phyloP scores from a whole-genome alignment of 371 early-diverging fungal species.

The Cokeromyces recurvatus region DNA sequence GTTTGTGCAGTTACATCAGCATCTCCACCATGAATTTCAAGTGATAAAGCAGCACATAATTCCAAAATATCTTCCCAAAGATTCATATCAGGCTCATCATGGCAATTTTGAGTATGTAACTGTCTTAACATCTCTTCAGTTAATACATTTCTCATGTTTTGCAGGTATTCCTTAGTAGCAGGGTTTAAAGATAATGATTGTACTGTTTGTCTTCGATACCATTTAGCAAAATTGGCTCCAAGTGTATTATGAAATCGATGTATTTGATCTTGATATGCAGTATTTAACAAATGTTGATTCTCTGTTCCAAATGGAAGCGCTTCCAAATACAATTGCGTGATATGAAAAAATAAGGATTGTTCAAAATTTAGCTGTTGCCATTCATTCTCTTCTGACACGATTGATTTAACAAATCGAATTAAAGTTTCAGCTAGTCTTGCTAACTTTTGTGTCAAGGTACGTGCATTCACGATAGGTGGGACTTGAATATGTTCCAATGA shows the following conservation, averaged over 20 bases:
- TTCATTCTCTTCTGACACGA: slow-evolving; percentile 14
- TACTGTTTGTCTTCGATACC: slow-evolving; percentile 49
- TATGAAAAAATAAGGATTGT: slow-evolving; percentile 28
- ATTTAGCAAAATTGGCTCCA: slow-evolving; percentile 44
- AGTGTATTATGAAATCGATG: slow-evolving; percentile 43
- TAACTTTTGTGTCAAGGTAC: slow-evolving; percentile 34
- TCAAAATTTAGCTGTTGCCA: slow-evolving; percentile 20
- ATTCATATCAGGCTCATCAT: slow-evolving; percentile 4
- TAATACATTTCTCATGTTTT: slow-evolving; percentile 26
- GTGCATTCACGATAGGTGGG: slow-evolving; percentile 26
- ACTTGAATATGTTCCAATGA: not conserved
- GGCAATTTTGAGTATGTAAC: not conserved
- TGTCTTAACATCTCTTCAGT: slow-evolving; percentile 16
- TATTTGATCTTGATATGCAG: slow-evolving; percentile 45
- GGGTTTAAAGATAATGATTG: slow-evolving; percentile 44
- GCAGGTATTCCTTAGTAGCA: slow-evolving; percentile 42
- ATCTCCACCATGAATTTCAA: slow-evolving; percentile 45
- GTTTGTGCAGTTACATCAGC: slow-evolving; percentile 39
- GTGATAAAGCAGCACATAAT: slow-evolving; percentile 28
- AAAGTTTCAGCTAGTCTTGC: slow-evolving; percentile 31
- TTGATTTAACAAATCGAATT: slow-evolving; percentile 24
- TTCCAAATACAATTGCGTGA: slow-evolving; percentile 28
- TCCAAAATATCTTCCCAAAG: slow-evolving; percentile 37
- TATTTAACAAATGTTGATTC: slow-evolving; percentile 40
- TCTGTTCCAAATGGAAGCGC: slow-evolving; percentile 49